Evolutionary conservation across 2,329 filamentous ascomycete species (phyloP), one percentile per base, ranked within the genome.

Genomic region (Trichophyton mentagrophytes): DNA sequence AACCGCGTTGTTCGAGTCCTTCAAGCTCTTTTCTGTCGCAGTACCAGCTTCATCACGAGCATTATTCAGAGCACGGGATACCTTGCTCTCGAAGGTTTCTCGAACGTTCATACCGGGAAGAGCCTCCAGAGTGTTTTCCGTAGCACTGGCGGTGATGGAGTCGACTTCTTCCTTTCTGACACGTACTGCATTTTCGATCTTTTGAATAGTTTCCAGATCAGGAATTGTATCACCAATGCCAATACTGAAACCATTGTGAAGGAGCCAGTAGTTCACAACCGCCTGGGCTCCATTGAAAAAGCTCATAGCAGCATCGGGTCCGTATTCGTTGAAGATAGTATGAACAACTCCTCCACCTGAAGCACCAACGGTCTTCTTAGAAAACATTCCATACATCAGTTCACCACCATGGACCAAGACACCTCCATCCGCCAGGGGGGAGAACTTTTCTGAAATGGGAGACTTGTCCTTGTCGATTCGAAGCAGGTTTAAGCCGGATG

Each of bases 171-270:
- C 79, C 79, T 99, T 99, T 69, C 95, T 85, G 46, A 82, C 81
- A 27, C 87, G 82, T 65, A 99, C 90, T 61, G 89, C 87, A 5
- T 83, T 81, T 69, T 95, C 87, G 59, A 99, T 90, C 74, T 87
- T 87, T 60, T 85, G 81, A 61, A 96, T 95, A 2, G 92, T 97
- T 17, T 79, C 77, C 64, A 85, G 84, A 72, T 97, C 91, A 3
- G 93, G 95, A 69, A 99, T 92, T 1, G 93, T 97, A 72, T 99
- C 93, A 77, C 93, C 95, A 68, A 99, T 96, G 77, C 93, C 93
- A 66, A 99, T 96, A 75, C 90, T 96, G 80, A 95, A 93, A 58
- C 93, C 93, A 68, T 95, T 88, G 74, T 99, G 92, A 44, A 97
- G 78, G 47, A 99, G 84, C 93, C 93, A 99, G 76, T 97, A 96